These are phyloP conservation scores for Cylindrotheca closterium DNA, from an alignment of 108 stramenopile genomes.

Conservation along the genomic window DNA sequence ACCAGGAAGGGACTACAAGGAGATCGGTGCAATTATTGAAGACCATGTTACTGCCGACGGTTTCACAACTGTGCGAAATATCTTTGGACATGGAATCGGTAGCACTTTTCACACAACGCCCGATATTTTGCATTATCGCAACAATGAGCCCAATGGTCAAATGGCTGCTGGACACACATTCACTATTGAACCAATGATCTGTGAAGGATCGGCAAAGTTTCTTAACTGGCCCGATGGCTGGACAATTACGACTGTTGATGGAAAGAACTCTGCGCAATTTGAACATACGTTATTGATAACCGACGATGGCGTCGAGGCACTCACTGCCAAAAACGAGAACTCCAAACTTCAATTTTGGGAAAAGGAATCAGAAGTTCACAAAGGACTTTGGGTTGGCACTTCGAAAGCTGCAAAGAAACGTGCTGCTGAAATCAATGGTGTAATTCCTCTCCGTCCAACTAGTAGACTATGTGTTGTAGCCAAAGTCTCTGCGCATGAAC, in stretches of 20 bases:
- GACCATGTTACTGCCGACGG: conserved; percentile 68
- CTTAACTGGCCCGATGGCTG: conserved; percentile 95
- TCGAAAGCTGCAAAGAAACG: conserved; percentile 41
- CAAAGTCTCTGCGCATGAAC: not conserved
- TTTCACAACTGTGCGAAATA: conserved; percentile 76
- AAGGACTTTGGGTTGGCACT: conserved; percentile 81
- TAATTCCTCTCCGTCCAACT: not conserved
- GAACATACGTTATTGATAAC: conserved; percentile 92
- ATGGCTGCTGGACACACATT: conserved; percentile 96
- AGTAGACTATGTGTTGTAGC: not conserved
- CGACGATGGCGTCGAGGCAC: conserved; percentile 84
- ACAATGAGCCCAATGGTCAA: conserved; percentile 83
- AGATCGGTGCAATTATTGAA: conserved; percentile 92
- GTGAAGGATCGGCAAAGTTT: conserved; percentile 80
- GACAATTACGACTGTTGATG: conserved; percentile 92
- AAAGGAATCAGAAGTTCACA: conserved; percentile 63
- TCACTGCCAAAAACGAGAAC: conserved; percentile 80
- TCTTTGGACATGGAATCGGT: conserved; percentile 98
- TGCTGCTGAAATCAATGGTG: conserved; percentile 45
- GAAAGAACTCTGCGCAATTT: conserved; percentile 89
- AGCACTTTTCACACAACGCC: conserved; percentile 92
- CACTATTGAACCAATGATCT: conserved; percentile 99
- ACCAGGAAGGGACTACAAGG: conserved; percentile 88
- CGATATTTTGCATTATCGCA: conserved; percentile 94
- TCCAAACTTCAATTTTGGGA: conserved; percentile 92